Percentiles rank a stretch among this genome's conserved stretches.
These are phyloP conservation scores for Punctularia strigosozonata DNA, from an alignment of 768 basidiomycete species.

Conservation along the genomic window DNA sequence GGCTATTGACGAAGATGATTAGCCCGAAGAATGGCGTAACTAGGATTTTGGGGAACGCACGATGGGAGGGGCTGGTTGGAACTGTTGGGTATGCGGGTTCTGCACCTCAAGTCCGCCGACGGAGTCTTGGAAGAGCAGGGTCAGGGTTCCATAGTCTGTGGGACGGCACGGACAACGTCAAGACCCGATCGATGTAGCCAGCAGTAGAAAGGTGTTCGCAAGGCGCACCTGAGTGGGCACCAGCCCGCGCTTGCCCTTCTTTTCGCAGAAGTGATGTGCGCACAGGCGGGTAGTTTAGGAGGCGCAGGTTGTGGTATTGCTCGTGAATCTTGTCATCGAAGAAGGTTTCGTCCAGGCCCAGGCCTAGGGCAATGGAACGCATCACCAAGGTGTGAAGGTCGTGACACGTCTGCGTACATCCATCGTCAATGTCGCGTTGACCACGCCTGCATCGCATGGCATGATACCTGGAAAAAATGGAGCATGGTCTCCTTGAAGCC, in stretches of 20 bases:
- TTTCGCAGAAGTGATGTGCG: slow-evolving; percentile 40
- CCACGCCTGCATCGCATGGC: not conserved
- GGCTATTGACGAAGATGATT: slow-evolving; percentile 30
- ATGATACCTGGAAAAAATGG: slow-evolving; percentile 54
- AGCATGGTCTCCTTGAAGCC: slow-evolving; percentile 65
- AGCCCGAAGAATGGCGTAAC: not conserved
- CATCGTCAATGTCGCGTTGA: not conserved
- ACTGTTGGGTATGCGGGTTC: slow-evolving; percentile 64
- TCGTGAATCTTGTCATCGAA: slow-evolving; percentile 69
- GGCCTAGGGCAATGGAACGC: slow-evolving; percentile 76
- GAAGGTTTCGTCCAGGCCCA: slow-evolving; percentile 59
- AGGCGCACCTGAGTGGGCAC: slow-evolving; percentile 59
- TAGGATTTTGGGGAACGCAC: slow-evolving; percentile 35
- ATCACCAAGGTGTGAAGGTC: slow-evolving; percentile 66
- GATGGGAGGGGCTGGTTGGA: slow-evolving; percentile 64
- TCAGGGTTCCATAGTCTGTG: slow-evolving; percentile 71
- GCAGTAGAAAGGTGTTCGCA: not conserved
- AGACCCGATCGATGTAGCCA: slow-evolving; percentile 6
- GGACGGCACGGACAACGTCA: not conserved
- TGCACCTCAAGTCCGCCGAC: slow-evolving; percentile 78
- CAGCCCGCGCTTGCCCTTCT: slow-evolving; percentile 70
- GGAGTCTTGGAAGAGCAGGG: slow-evolving; percentile 70
- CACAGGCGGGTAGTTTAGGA: slow-evolving; percentile 76
- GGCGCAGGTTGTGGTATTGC: slow-evolving; percentile 70
- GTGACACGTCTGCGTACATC: slow-evolving; percentile 47